Percentiles rank a stretch among this genome's conserved stretches.
phyloP scores from a whole-genome alignment of 2,329 filamentous ascomycete genomes.

The Botrytis tulipae region DNA sequence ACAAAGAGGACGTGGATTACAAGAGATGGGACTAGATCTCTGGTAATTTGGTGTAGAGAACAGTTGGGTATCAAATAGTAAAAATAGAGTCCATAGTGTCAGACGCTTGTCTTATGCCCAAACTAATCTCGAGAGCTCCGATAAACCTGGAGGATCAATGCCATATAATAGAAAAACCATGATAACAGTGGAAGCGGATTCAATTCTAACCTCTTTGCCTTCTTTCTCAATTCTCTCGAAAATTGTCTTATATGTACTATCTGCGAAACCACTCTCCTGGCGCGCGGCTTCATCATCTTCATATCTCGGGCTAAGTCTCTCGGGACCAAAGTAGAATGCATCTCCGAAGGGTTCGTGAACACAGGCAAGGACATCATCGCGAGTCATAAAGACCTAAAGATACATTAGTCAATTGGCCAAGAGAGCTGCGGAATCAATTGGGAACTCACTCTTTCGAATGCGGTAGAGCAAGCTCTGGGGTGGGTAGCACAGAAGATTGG shows the following conservation, averaged over 20 bases:
- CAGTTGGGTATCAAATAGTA: background rate
- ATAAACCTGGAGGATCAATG: background rate
- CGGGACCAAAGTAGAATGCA: constrained; percentile 92
- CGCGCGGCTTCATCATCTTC: constrained; percentile 61
- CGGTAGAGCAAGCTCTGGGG: constrained; percentile 91
- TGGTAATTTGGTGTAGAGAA: background rate
- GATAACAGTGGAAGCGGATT: constrained; percentile 21
- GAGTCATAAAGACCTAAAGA: constrained; percentile 92
- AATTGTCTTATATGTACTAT: constrained; percentile 73
- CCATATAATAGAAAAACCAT: background rate
- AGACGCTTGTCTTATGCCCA: constrained; percentile 15
- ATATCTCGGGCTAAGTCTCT: constrained; percentile 78
- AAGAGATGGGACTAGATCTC: background rate
- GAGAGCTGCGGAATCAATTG: background rate
- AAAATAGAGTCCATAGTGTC: background rate
- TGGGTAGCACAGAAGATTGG: constrained; percentile 93
- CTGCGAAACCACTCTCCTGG: constrained; percentile 61
- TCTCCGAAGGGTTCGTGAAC: constrained; percentile 97
- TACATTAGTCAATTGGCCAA: constrained; percentile 17
- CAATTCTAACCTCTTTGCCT: constrained; percentile 55
- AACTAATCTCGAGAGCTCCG: background rate
- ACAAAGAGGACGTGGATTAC: background rate
- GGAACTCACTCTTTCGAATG: constrained; percentile 78
- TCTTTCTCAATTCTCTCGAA: constrained; percentile 73
- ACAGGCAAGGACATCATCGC: constrained; percentile 74